A percentile compares a stretch with the other conserved stretches of the same genome.
Evolutionary conservation across 768 basidiomycete genomes (phyloP).

Genomic region (Termitomyces sp.): DNA sequence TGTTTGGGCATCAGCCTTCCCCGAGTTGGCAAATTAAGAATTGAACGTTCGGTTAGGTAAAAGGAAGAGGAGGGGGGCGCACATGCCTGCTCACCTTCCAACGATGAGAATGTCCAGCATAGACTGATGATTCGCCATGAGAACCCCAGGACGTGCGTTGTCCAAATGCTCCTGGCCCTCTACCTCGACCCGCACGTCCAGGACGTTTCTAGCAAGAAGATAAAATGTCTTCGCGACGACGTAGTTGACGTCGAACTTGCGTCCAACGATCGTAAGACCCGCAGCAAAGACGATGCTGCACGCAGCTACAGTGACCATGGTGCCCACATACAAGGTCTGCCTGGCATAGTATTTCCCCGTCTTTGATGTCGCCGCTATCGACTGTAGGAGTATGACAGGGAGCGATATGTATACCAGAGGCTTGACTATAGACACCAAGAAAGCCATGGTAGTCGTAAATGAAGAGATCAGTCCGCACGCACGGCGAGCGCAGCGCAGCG

Average conservation of each 20-base stretch:
- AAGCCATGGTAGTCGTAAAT: constrained; percentile 43
- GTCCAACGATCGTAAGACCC: constrained; percentile 60
- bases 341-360: constrained; percentile 69
- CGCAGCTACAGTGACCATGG: constrained; percentile 64
- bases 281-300: constrained; percentile 68
- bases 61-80: constrained; percentile 4
- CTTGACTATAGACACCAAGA: constrained; percentile 58
- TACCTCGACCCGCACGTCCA: constrained; percentile 68
- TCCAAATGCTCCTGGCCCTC: constrained; percentile 83
- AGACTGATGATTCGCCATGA: constrained; percentile 91
- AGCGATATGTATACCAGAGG: constrained; percentile 76
- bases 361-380: constrained; percentile 50
- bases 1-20: constrained; percentile 74
- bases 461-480: not conserved
- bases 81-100: constrained; percentile 53
- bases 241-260: constrained; percentile 74
- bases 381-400: constrained; percentile 60
- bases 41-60: not conserved
- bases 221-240: constrained; percentile 85
- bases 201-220: constrained; percentile 48
- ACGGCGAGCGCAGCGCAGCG: constrained; percentile 11
- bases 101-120: constrained; percentile 84
- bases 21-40: not conserved
- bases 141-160: constrained; percentile 61
- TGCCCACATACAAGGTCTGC: constrained; percentile 64